Evolutionary conservation across 345 rosid species (phyloP).

Genomic region (Melaleuca alternifolia): DNA sequence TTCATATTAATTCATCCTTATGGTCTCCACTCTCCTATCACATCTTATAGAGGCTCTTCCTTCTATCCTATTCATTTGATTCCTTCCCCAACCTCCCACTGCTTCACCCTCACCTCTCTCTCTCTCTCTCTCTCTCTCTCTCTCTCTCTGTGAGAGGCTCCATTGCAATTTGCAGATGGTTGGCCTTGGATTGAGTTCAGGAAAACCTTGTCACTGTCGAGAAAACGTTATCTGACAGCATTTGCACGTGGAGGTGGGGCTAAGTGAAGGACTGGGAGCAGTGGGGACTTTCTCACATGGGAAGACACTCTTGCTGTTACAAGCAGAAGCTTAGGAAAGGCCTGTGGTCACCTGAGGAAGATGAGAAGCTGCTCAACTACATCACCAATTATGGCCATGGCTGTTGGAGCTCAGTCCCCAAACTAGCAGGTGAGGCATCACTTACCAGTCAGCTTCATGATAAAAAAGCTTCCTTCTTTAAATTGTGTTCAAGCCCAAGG

Average conservation of each 20-base stretch:
- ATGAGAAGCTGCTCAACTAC: constrained; percentile 66
- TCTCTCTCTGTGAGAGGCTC: not conserved
- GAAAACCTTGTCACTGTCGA: not conserved
- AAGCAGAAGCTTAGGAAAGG: constrained; percentile 82
- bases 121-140: not conserved
- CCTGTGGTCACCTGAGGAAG: constrained; percentile 90
- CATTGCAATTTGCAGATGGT: not conserved
- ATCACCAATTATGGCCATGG: constrained; percentile 71
- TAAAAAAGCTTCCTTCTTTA: not conserved
- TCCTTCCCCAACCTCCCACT: constrained; percentile 18
- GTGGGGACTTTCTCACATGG: constrained; percentile 29
- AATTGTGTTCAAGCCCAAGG: not conserved
- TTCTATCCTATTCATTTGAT: constrained; percentile 24
- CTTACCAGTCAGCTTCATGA: not conserved
- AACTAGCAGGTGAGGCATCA: constrained; percentile 45
- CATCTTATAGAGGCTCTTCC: not conserved
- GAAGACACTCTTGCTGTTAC: constrained; percentile 77
- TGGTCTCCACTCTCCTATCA: not conserved
- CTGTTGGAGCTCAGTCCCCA: constrained; percentile 89
- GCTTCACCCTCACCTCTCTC: constrained; percentile 15
- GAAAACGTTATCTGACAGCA: not conserved
- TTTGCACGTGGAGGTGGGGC: not conserved
- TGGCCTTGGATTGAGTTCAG: not conserved
- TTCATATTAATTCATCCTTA: not conserved
- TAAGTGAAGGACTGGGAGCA: not conserved